Base-by-base conservation (phyloP, 331 rosid genomes). In the Rhamnella rubrinervis region DNA sequence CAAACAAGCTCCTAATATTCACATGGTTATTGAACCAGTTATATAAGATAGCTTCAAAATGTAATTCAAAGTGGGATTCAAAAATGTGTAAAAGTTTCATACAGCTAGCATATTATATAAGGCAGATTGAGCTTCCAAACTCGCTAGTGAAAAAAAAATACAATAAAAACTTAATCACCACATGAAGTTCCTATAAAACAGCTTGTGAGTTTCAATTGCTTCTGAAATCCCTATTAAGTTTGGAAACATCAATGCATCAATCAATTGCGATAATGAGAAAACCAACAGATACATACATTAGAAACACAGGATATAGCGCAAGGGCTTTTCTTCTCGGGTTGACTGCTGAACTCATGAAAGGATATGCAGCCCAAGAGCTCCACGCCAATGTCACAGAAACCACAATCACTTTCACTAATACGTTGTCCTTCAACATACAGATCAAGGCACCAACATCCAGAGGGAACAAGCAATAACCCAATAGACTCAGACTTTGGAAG, bases 351-450 rank as follows among this genome's bases (percentile, higher is more conserved):
- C 99, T 95, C 93, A 95, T 95, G 88, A 91, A 95, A 77, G 99
- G 99, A 71, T 95, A 95, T 31, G 99, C 97, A 25, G 99, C 91
- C 98, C 99, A 95, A 19, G 97, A 91, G 73, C 99, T 95, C 99
- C 99, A 95, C 19, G 91, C 95, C 82, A 95, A 77, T 23, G 99
- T 81, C 74, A 95, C 90, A 58, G 88, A 71, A 15, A 85, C 99
- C 66, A 86, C 96, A 60, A 91, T 76, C 65, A 91, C 56, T 84
- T 91, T 95, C 84, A 87, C 63, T 59, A 91, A 67, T 38, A 89
- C 96, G 77, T 83, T 89, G 82, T 78, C 86, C 80, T 91, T 91
- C 84, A 95, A 53, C 99, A 95, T 85, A 79, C 99, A 95, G 70
- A 95, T 74, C 59, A 95, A 51, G 47, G 99, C 99, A 39, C 99